A percentile compares a stretch with the other conserved stretches of the same genome.
Evolutionary conservation across 768 basidiomycete genomes (phyloP).

Genomic region (Pleurotus ostreatus): DNA sequence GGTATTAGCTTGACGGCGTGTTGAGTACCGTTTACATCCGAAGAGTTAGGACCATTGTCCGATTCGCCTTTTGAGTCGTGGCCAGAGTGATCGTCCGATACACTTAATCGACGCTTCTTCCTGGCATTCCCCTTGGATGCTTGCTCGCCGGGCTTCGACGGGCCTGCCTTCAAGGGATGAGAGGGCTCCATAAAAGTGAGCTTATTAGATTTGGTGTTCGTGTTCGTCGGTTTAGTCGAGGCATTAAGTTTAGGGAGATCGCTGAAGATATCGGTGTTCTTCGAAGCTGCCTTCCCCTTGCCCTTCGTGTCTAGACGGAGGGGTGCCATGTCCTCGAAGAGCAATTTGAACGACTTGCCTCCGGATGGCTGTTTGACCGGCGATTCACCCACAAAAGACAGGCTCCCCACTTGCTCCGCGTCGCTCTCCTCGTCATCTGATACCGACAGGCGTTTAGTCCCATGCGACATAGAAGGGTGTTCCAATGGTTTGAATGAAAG

Average conservation of each 20-base stretch:
- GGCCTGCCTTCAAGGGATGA: background rate
- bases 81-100: background rate
- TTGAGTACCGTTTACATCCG: background rate
- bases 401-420: slow-evolving; percentile 27
- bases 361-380: slow-evolving; percentile 59
- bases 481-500: slow-evolving; percentile 2
- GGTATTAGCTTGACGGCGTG: slow-evolving; percentile 42
- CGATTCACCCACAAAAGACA: slow-evolving; percentile 65
- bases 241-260: background rate
- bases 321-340: slow-evolving; percentile 51
- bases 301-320: slow-evolving; percentile 8
- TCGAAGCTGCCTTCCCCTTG: slow-evolving; percentile 4
- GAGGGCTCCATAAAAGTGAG: background rate
- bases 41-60: background rate
- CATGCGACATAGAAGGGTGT: slow-evolving; percentile 30
- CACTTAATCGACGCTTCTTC: slow-evolving; percentile 4
- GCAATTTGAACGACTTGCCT: slow-evolving; percentile 57
- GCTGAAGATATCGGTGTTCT: background rate
- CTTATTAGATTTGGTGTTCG: background rate
- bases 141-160: background rate
- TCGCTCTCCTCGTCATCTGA: slow-evolving; percentile 33
- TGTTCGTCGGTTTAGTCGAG: background rate
- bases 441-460: slow-evolving; percentile 22
- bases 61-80: background rate
- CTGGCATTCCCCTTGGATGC: background rate